Evolutionary conservation across 1,284 basidiomycete genomes (phyloP), one percentile per base, ranked within the genome.

Genomic region (Cryptococcus hybrid): DNA sequence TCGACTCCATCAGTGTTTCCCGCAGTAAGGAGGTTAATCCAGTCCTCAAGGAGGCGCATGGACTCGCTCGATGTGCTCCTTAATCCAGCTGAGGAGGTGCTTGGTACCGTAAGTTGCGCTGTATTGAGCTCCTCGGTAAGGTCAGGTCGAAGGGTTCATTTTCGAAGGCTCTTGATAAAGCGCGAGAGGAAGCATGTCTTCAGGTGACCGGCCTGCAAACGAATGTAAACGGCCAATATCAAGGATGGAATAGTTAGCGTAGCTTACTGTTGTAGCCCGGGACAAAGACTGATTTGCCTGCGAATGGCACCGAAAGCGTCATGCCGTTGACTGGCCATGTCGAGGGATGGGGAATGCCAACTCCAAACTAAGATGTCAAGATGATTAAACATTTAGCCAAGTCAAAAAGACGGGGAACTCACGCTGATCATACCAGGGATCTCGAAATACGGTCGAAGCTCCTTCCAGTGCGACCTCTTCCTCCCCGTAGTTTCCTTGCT

Each of bases 1-100:
- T 75, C 71, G 12, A 66, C 57, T 36, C 66, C 71, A 59, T 74
- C 72, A 4, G 72, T 76, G 57, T 72, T 73, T 12, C 71, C 73
- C 3, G 71, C 68, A 2, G 73, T 73, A 34, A 52, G 57, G 36
- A 68, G 58, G 37, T 71, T 57, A 15, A 61, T 55, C 71, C 71
- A 76, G 11, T 66, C 64, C 1, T 50, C 52, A 70, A 3, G 61
- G 64, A 1, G 67, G 66, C 42, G 44, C 55, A 57, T 71, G 68
- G 35, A 67, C 51, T 8, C 69, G 58, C 46, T 56, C 12, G 30
- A 71, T 56, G 51, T 74, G 69, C 57, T 71, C 67, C 42, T 59
- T 68, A 43, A 67, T 52, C 65, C 67, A 73, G 3, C 42, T n/a
- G 48, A 71, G 53, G 42, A 71, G 57, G 54, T 71, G 66, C 9